Evolutionary conservation across 1,139 yeast genomes (phyloP), one percentile per base, ranked within the genome.

Genomic region (Blastobotrys raffinosifermentans): DNA sequence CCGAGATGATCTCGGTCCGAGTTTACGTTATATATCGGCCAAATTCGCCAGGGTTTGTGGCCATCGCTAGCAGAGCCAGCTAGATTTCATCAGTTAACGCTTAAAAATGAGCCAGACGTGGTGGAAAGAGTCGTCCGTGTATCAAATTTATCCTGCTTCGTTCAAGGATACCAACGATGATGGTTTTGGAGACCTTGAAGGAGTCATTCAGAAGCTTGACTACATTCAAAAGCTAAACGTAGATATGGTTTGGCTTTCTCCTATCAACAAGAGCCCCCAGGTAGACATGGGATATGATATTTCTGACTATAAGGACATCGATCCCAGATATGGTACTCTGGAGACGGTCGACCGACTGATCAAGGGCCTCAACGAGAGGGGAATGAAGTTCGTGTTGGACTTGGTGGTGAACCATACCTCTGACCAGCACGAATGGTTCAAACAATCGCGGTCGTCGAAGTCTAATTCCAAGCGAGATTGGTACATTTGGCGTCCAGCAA

Each of bases 231-330:
- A 58, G 19, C 59, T 73, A 33, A 77, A 77, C 1, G 62, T 63
- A 16, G 75, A 70, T 43, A 64, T 70, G 20, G 57, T 73, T 31
- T 73, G 79, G 78, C 58, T 73, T 40, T 69, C 72, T 19, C 78
- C 78, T 25, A 69, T 69, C 64, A 72, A 64, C 53, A 75, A 70
- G 44, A 70, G 76, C 2, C 78, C 78, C 3, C 75, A 71, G 48
- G 72, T 69, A 37, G 78, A 73, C 50, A 72, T 73, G 78, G 79
- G 79, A 1, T 73, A 73, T 51, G 79, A 73, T 50, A 71, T 73
- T 45, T 59, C 71, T 26, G 68, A 73, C 54, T 73, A 73, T 52
- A 63, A 69, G 47, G 62, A 55, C n/a, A 64, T 73, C 23, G 67
- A 72, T 52, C 69, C 72, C 4, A 61, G 60, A 44, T 73, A 71